Conservation (phyloP, 257 asterid genomes). For the Scutellaria barbata region DNA sequence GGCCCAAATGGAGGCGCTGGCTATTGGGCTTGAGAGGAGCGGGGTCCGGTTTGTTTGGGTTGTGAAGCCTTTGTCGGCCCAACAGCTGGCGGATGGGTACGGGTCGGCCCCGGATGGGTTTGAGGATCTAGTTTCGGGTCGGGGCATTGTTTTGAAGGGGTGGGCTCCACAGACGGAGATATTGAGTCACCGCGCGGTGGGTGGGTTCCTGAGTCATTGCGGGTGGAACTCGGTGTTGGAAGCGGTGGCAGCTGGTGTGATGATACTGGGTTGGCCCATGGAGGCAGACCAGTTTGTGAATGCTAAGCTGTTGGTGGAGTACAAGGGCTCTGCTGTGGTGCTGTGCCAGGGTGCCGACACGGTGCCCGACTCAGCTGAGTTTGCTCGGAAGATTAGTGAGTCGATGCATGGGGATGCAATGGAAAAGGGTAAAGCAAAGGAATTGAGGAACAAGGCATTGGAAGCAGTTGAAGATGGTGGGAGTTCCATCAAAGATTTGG, state of each 20-base stretch:
- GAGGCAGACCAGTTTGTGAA: slow-evolving; percentile 81
- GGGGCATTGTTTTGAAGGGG: slow-evolving; percentile 57
- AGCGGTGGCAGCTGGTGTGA: slow-evolving; percentile 57
- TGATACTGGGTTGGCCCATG: slow-evolving; percentile 88
- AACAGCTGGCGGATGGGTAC: slow-evolving; percentile 54
- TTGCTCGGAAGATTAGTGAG: slow-evolving; percentile 50
- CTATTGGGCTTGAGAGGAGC: slow-evolving; percentile 66
- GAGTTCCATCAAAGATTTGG: slow-evolving; percentile 54
- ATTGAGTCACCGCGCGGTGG: slow-evolving; percentile 60
- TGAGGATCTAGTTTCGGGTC: slow-evolving; percentile 50
- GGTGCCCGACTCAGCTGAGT: slow-evolving; percentile 57
- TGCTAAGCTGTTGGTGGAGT: slow-evolving; percentile 57
- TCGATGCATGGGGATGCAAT: slow-evolving; percentile 43
- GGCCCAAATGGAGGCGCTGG: slow-evolving; percentile 66
- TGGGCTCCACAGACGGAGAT: slow-evolving; percentile 80
- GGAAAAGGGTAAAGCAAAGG: slow-evolving; percentile 52
- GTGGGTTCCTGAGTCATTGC: slow-evolving; percentile 76
- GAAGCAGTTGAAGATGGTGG: slow-evolving; percentile 59
- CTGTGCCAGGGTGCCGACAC: slow-evolving; percentile 55
- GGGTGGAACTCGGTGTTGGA: slow-evolving; percentile 84
- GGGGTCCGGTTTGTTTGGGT: slow-evolving; percentile 66
- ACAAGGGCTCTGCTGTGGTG: slow-evolving; percentile 43
- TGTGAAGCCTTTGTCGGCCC: slow-evolving; percentile 46
- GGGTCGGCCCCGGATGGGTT: slow-evolving; percentile 56
- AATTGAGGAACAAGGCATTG: slow-evolving; percentile 48